Base-by-base conservation (phyloP, 2,329 filamentous ascomycete genomes). In the Fusarium algeriense region DNA sequence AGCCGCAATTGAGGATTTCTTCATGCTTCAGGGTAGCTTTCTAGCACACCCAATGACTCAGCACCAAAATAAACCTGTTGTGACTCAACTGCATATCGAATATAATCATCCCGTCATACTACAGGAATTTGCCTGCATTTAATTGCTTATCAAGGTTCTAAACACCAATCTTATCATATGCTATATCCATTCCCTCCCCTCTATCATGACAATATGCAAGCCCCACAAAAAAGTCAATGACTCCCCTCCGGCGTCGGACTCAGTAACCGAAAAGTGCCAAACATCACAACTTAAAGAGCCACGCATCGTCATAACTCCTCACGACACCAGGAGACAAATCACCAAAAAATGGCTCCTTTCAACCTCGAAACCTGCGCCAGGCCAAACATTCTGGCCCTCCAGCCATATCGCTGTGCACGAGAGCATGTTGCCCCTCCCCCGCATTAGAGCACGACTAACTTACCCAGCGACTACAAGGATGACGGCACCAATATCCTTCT, bases 401-500 rank as follows among this genome's bases (percentile, higher is more conserved):
- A 94, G 77, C 93, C 93, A 41, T 95, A 95, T 78, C 90, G 93
- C 63, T 95, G 93, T 79, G 93, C 93, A 32, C 84, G 93, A 87
- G 93, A 95, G 92, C 94, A 84, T 82, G 90, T 82, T 50, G 63
- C 70, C 70, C 64, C 53, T 64, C 60, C 58, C 65, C 63, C 54
- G 60, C 65, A 62, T 69, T 45, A 60, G 53, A 79, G 14, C 60
- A 71, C 41, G 59, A 67, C 53, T 44, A 48, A 54, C 75, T 54
- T 78, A 50, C 4, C 19, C 6, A 97, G 94, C 84, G 96, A 99
- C 88, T 98, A 99, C 88, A 98, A 99, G 85, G 95, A 99, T 81
- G 93, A 99, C 80, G 96, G 96, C 74, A 95, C 91, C 64, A 98
- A 98, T 78, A 90, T 98, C 77, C 91, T 99, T 56, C 92, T 99